Base-by-base conservation (phyloP, 352 stramenopile species). In the Globisporangium orthogonon region DNA sequence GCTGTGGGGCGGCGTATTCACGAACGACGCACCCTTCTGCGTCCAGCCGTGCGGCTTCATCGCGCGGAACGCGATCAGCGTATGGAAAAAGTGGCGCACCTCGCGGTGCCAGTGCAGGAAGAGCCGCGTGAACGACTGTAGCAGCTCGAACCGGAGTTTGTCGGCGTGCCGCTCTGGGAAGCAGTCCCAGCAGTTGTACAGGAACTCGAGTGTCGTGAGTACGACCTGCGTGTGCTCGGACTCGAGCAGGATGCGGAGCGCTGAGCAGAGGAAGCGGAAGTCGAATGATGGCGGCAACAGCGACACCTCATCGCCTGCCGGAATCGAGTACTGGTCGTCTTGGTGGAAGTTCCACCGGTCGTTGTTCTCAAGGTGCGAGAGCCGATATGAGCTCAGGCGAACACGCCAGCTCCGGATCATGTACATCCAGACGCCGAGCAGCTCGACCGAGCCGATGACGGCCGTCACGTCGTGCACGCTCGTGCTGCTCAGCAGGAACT, bases 321-420 rank as follows among this genome's bases (percentile, higher is more conserved):
- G 86, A 57, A 95, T 95, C 31, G 83, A 94, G 60, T 94, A 94
- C 48, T 94, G 86, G 23, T 93, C 83, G 45, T 95, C 86, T 67
- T 95, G 86, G 39, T 94, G 84, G 52, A 95, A 95, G 57, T 94
- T 94, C 86, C 86, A 95, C 23, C 84, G 82, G 61, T 95, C 86
- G 52, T 94, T 94, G 63, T 93, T 95, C 63, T 95, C 86, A 29
- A 95, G 54, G 55, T 95, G 86, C 5, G 86, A 94, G 11, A 95
- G 58, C 2, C 86, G 83, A 55, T 95, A 95, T 18, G 86, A 95
- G 45, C 83, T 77, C 30, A 95, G 56, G 9, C 86, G 82, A 47
- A 95, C 84, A 41, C 86, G 86, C 86, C 86, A 95, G 66, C 82
- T 94, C 78, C 86, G 78, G 61, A 95, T 95, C 84, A 95, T 94